phyloP scores from a whole-genome alignment of 169 alveolate genomes.

The Babesia caballi region DNA sequence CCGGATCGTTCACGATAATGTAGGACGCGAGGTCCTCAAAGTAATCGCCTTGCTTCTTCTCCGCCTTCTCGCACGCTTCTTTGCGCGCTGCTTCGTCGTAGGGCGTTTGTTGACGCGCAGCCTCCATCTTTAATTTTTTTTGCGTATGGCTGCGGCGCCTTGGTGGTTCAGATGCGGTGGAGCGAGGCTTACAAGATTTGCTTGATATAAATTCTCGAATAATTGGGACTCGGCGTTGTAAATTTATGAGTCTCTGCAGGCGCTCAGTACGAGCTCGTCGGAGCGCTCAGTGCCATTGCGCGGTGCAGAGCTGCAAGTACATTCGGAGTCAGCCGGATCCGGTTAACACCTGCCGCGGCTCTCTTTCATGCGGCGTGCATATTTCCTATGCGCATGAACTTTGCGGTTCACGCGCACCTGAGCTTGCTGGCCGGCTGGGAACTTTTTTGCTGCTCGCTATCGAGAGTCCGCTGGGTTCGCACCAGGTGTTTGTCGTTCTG shows the following conservation, averaged over 20 bases:
- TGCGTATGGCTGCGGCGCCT: neutral
- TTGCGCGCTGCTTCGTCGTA: neutral
- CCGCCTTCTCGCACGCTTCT: neutral
- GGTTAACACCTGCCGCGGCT: neutral
- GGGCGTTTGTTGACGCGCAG: neutral
- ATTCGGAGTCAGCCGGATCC: slow-evolving; percentile 26
- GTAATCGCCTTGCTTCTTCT: neutral
- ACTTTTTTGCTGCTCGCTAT: too few species aligned
- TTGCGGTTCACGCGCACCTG: too few species aligned
- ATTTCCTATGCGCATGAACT: neutral
- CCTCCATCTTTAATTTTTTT: neutral
- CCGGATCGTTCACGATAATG: slow-evolving; percentile 4
- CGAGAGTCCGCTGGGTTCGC: too few species aligned
- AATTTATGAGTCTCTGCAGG: neutral
- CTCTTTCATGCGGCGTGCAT: too few species aligned
- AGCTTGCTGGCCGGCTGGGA: too few species aligned
- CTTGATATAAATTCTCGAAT: too few species aligned
- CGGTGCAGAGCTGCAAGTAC: slow-evolving; percentile 5
- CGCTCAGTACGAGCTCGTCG: neutral
- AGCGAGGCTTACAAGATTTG: too few species aligned
- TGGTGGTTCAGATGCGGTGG: too few species aligned
- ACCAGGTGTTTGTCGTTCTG: too few species aligned
- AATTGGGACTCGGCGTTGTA: neutral
- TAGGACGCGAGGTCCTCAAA: slow-evolving; percentile 30
- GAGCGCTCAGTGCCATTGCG: slow-evolving; percentile 12